Conservation (phyloP, 2,329 filamentous ascomycete species). For the Escovopsis weberi region DNA sequence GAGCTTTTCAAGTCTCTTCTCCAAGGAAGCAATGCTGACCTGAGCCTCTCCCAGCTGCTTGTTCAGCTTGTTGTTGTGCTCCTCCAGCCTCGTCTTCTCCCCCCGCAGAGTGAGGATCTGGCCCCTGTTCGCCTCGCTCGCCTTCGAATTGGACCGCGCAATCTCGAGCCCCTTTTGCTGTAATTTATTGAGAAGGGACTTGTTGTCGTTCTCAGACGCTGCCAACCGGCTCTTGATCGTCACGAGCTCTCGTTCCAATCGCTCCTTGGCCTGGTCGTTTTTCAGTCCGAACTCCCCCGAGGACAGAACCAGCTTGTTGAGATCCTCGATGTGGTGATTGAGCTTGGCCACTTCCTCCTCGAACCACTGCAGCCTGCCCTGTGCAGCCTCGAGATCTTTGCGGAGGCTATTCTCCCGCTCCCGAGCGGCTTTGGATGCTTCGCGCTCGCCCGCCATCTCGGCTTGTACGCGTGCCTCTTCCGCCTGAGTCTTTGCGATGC, state of each 20-base stretch:
- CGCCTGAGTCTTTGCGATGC: constrained; percentile 68
- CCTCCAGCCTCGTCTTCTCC: constrained; percentile 72
- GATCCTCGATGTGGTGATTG: constrained; percentile 64
- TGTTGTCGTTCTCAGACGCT: constrained; percentile 93
- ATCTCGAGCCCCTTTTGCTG: constrained; percentile 97
- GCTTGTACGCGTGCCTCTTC: constrained; percentile 77
- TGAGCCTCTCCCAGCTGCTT: constrained; percentile 80
- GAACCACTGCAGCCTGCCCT: constrained; percentile 61
- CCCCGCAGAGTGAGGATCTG: constrained; percentile 63
- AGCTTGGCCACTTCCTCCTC: constrained; percentile 67
- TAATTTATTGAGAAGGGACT: constrained; percentile 86
- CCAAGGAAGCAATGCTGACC: constrained; percentile 64
- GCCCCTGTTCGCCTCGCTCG: constrained; percentile 66
- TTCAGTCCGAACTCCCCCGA: constrained; percentile 81
- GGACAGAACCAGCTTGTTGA: constrained; percentile 76
- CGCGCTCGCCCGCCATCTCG: constrained; percentile 66
- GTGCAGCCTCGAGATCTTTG: constrained; percentile 67
- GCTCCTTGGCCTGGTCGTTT: constrained; percentile 87
- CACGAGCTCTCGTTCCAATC: constrained; percentile 77
- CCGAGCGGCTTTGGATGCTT: constrained; percentile 59
- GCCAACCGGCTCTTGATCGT: constrained; percentile 80
- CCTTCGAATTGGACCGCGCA: constrained; percentile 74
- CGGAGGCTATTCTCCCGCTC: constrained; percentile 67
- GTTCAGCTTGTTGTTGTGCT: constrained; percentile 65
- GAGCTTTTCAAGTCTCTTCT: constrained; percentile 91